Conservation (phyloP, 2,329 filamentous ascomycete species). For the Cordyceps tenuipes region DNA sequence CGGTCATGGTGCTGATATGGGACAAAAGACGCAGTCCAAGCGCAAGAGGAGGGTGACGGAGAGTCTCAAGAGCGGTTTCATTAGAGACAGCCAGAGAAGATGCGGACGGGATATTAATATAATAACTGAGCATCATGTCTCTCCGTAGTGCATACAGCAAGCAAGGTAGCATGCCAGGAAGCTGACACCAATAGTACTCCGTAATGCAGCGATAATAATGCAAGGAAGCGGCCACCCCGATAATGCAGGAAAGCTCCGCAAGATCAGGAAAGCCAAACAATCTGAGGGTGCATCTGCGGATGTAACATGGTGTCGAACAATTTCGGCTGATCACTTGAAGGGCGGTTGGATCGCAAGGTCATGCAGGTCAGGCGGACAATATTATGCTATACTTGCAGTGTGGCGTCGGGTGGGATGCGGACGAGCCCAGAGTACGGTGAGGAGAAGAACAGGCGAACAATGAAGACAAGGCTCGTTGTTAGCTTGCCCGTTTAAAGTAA, state of each 20-base stretch:
- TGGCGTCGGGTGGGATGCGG: background rate
- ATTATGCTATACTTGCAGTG: background rate
- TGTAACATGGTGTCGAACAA: background rate
- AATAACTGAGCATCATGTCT: constrained; percentile 2
- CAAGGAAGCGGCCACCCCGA: background rate
- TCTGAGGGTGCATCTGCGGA: background rate
- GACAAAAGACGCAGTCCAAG: background rate
- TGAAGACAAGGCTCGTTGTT: too few relatives aligned
- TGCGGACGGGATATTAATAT: background rate
- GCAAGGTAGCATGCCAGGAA: background rate
- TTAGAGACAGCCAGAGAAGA: background rate
- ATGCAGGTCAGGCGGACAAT: background rate
- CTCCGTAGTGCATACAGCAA: background rate
- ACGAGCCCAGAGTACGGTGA: background rate
- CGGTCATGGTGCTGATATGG: constrained; percentile 4
- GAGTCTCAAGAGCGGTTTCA: background rate
- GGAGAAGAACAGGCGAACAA: too few relatives aligned
- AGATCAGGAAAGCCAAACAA: background rate
- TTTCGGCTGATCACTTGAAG: background rate
- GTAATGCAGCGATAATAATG: too few relatives aligned
- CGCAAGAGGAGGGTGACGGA: background rate
- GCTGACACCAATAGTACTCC: background rate
- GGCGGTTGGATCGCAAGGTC: background rate
- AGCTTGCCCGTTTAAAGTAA: too few relatives aligned
- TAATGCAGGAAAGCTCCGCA: background rate